Evolutionary conservation across 257 asterid genomes (phyloP), one percentile per base, ranked within the genome.

Genomic region (Solanum megistacrolobum): DNA sequence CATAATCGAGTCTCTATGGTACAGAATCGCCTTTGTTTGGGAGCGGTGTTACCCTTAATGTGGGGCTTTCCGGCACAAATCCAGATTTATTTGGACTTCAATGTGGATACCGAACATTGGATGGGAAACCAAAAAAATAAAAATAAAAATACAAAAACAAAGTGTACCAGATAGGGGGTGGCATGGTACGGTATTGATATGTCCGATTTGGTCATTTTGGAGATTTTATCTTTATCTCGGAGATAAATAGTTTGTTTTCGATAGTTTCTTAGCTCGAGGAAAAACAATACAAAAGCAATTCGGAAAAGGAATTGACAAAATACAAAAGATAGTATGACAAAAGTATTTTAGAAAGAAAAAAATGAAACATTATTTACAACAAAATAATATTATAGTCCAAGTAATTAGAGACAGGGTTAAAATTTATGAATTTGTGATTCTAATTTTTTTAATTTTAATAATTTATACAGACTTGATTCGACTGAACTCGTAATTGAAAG

Each of bases 21-120:
- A 55, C 25, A 9, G 2, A 55, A 20, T 55, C 0, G 25, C 8
- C 11, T 55, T 55, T 20, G 5, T 55, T 20, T 20, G 5, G 5
- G 4, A 55, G 5, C 10, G 2, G 0, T 58, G 0, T 20, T 58
- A 7, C 1, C 5, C 12, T 0, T 7, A 3, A 7, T 58, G 4
- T 7, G 66, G 0, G 5, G 1, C 0, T 58, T 21, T 58, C 0
- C 27, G 2, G 0, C 1, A 21, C 12, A 0, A 7, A 3, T 58
- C 0, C 12, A 0, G 0, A 58, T 20, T 18, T 55, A 20, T 2
- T 7, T 1, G 4, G 0, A 20, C 25, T 55, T 55, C 65, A 55
- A 2, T 20, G 0, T 20, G 25, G 4, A 0, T 55, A 20, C 1
- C 4, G 0, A 55, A 55, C 65, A 20, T 20, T 55, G 25, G 0